Evolutionary conservation across 2,329 filamentous ascomycete species (phyloP), one percentile per base, ranked within the genome.

Genomic region (Fusarium luffae): DNA sequence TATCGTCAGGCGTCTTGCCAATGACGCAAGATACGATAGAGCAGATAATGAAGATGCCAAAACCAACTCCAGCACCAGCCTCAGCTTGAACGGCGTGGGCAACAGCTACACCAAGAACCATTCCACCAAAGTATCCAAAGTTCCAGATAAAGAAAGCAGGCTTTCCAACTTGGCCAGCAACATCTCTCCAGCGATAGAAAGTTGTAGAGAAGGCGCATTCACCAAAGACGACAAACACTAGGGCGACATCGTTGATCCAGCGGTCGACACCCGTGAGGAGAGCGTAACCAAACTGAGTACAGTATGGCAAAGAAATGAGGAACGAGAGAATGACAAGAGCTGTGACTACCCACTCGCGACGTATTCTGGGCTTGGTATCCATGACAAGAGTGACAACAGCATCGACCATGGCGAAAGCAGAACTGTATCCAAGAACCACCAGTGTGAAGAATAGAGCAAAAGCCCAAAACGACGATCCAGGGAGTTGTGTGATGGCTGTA

Each of bases 361-460:
- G 68, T 34, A 64, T 21, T 40, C 64, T 71, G n/a, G 67, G 52
- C 18, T 85, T 84, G 0, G 83, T 81, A 62, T 89, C 86, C 76
- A 86, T 83, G 40, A 85, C 77, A 44, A 88, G 72, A 0, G 86
- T 89, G 10, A 85, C 84, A 7, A 85, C 80, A 7, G 85, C 86
- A 68, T 89, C 87, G 8, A 89, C 77, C 85, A 89, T 87, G 49
- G 85, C 86, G 62, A 88, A 88, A 1, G 86, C 85, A 0, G 86
- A 88, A 61, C 84, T 86, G 71, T 87, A 87, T 0, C 87, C 86
- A 1, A 89, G 81, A 1, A 88, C 83, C 62, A 88, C 83, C 9
- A 89, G 80, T 0, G 86, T 88, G 62, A 89, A 86, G 74, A 89
- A 89, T 3, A 88, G 77, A 1, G 85, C 77, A n/a, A 88, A 78